Conservation (phyloP, 495 filamentous ascomycete genomes). For the Hypoxylon rickii region DNA sequence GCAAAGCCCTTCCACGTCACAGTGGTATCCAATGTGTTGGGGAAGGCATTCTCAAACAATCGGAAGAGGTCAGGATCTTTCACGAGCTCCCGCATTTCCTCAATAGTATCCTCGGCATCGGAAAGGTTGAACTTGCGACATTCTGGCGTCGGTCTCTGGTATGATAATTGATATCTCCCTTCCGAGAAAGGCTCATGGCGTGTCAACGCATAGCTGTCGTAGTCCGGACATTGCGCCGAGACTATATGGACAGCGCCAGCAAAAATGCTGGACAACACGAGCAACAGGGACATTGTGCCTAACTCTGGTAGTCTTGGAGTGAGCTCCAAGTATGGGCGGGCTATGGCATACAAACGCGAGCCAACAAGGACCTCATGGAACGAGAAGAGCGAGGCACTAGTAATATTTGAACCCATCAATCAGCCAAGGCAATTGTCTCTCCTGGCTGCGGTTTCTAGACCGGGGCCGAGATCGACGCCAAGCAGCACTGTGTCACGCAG, state of each 20-base stretch:
- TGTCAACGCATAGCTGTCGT: slow-evolving; percentile 51
- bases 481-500: slow-evolving; percentile 16
- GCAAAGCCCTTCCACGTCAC: slow-evolving; percentile 65
- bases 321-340: slow-evolving; percentile 9
- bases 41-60: slow-evolving; percentile 67
- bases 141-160: slow-evolving; percentile 55
- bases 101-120: slow-evolving; percentile 58
- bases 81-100: slow-evolving; percentile 53
- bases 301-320: slow-evolving; percentile 4
- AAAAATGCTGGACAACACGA: slow-evolving; percentile 25
- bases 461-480: slow-evolving; percentile 21
- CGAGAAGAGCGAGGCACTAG: slow-evolving; percentile 18
- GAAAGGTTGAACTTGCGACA: slow-evolving; percentile 67
- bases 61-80: slow-evolving; percentile 67
- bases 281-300: slow-evolving; percentile 25
- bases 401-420: slow-evolving; percentile 31
- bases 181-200: slow-evolving; percentile 51
- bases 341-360: slow-evolving; percentile 3
- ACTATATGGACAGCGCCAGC: slow-evolving; percentile 12
- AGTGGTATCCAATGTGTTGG: slow-evolving; percentile 71
- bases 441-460: slow-evolving; percentile 12
- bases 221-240: slow-evolving; percentile 57
- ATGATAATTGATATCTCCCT: slow-evolving; percentile 55
- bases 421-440: too few relatives aligned
- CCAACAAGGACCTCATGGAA: slow-evolving; percentile 4